Percentiles rank a stretch among this genome's conserved stretches.
Evolutionary conservation across 768 basidiomycete species (phyloP).

Genomic region (Pisolithus tinctorius): DNA sequence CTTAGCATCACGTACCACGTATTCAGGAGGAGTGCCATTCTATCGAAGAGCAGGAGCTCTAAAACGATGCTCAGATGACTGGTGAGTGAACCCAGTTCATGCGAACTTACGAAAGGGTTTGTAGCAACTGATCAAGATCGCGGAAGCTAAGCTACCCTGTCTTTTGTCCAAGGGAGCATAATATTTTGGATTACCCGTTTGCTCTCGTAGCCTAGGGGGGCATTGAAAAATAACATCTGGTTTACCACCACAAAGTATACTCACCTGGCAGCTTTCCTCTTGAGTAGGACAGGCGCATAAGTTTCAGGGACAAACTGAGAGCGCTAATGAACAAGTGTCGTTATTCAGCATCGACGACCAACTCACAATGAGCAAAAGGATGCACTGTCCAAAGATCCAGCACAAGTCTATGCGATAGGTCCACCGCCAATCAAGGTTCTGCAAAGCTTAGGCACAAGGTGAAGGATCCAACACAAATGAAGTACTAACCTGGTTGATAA

Average conservation of each 20-base stretch:
- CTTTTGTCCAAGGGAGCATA: constrained; percentile 55
- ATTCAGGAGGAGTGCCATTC: constrained; percentile 72
- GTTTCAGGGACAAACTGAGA: constrained; percentile 66
- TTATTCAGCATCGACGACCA: background rate
- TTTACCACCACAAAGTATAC: constrained; percentile 1
- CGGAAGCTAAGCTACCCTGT: constrained; percentile 36
- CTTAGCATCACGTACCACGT: constrained; percentile 43
- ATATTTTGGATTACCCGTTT: constrained; percentile 46
- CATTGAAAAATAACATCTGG: background rate
- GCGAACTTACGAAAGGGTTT: constrained; percentile 61
- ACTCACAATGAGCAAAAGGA: constrained; percentile 46
- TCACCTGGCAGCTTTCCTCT: constrained; percentile 52
- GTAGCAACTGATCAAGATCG: constrained; percentile 54
- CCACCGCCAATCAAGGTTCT: constrained; percentile 68
- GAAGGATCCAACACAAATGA: background rate
- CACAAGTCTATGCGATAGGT: constrained; percentile 66
- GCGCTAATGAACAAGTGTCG: background rate
- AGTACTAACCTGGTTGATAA: constrained; percentile 58
- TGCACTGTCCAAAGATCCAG: constrained; percentile 55
- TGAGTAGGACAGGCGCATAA: constrained; percentile 53
- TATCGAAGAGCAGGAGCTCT: constrained; percentile 61
- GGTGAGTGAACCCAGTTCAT: background rate
- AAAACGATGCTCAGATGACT: background rate
- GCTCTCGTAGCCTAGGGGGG: constrained; percentile 41
- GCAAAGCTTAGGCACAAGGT: background rate